Conservation (phyloP, 805 yeast genomes). For the Wickerhamiella parazyma region DNA sequence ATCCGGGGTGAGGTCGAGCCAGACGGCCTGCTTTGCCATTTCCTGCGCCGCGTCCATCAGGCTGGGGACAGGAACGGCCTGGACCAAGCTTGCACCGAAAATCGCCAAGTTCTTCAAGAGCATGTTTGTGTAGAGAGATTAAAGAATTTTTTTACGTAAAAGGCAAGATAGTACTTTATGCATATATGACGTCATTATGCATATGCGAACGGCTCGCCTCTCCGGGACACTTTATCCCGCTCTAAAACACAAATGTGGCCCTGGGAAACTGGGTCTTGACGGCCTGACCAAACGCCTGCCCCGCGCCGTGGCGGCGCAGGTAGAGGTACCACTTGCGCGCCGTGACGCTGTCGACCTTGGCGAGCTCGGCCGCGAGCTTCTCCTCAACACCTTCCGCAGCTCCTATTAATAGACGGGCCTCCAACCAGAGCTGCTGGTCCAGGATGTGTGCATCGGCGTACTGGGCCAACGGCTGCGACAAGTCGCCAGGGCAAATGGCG, state of each 20-base stretch:
- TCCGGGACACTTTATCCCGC: no score
- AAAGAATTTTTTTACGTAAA: no score
- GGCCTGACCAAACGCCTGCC: constrained; percentile 11
- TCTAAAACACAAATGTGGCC: constrained; percentile 7
- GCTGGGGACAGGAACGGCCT: no score
- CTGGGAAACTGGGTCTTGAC: constrained; percentile 15
- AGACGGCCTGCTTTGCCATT: no score
- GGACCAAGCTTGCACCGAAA: no score
- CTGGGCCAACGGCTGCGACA: constrained; percentile 15
- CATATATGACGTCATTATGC: no score
- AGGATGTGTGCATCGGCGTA: constrained; percentile 19
- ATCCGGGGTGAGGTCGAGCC: no score
- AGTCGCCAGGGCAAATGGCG: constrained; percentile 17
- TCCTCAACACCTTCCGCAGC: constrained; percentile 14
- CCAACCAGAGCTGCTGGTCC: constrained; percentile 20
- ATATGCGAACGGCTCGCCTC: no score
- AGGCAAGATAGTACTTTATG: no score
- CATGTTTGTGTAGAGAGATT: no score
- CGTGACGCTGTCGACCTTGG: background rate
- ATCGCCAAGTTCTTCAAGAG: no score
- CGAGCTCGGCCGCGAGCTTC: constrained; percentile 3
- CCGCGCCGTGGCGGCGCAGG: constrained; percentile 12
- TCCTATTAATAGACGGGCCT: constrained; percentile 14
- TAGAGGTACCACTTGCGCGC: constrained; percentile 10
- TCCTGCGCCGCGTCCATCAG: no score